phyloP scores from a whole-genome alignment of 306 rosid species.

The Citrullus mucosospermus region DNA sequence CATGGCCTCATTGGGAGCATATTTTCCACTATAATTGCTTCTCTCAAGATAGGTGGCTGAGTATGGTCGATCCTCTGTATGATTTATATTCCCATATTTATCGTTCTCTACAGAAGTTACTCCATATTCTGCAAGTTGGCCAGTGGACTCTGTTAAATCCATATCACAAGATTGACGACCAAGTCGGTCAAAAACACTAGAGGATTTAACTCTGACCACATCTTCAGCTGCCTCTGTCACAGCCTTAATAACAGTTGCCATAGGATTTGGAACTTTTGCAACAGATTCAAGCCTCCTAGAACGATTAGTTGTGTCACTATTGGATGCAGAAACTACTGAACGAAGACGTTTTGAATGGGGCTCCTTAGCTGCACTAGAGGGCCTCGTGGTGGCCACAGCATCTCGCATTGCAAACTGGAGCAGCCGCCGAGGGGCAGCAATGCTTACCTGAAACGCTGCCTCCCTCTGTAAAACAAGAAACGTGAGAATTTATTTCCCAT shows the following conservation, averaged over 20 bases:
- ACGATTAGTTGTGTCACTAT: conserved; percentile 42
- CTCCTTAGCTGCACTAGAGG: conserved; percentile 33
- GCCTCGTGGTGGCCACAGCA: conserved; percentile 59
- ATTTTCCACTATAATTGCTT: conserved; percentile 29
- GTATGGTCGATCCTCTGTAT: conserved; percentile 27
- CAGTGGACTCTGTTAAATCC: conserved; percentile 19
- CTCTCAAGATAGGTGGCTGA: conserved; percentile 18
- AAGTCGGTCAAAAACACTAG: conserved; percentile 88
- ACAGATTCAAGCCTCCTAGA: conserved; percentile 36
- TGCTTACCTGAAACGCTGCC: conserved; percentile 13
- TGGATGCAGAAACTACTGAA: conserved; percentile 70
- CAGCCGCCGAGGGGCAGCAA: conserved; percentile 65
- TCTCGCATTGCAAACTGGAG: conserved; percentile 92
- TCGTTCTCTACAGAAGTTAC: conserved; percentile 20
- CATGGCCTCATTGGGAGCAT: conserved; percentile 22
- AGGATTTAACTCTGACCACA: conserved; percentile 53
- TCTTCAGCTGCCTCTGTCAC: conserved; percentile 91
- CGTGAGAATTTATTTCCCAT: conserved; percentile 3
- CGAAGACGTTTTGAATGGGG: conserved; percentile 78
- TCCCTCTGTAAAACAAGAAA: conserved; percentile 37
- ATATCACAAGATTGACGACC: conserved; percentile 40
- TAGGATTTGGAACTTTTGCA: conserved; percentile 55
- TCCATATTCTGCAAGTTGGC: conserved; percentile 22
- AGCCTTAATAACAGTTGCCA: conserved; percentile 85
- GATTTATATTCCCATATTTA: conserved; percentile 29